phyloP scores from a whole-genome alignment of 1,139 yeast species.

The Kurtzmaniella quercitrusa region DNA sequence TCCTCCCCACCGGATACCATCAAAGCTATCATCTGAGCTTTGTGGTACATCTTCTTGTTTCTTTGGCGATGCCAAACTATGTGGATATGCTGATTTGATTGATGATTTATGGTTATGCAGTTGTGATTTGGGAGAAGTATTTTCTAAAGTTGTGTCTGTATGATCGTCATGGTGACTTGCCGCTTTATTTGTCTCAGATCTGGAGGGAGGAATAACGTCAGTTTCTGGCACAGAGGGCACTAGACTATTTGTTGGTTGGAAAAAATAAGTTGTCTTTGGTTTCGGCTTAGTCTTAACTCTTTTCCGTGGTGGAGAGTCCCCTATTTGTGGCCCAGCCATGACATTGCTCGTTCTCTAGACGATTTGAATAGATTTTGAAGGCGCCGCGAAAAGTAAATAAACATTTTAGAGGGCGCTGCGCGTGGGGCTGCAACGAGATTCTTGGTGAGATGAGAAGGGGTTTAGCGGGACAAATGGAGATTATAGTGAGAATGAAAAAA shows the following conservation, averaged over 20 bases:
- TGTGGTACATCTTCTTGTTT: conserved; percentile 15
- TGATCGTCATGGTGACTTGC: neutral
- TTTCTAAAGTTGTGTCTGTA: neutral
- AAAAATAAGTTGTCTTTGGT: conserved; percentile 32
- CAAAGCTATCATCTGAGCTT: conserved; percentile 46
- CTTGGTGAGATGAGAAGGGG: neutral
- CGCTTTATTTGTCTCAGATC: neutral
- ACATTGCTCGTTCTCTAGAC: conserved; percentile 4
- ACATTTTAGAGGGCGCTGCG: neutral
- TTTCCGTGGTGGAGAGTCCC: conserved; percentile 7
- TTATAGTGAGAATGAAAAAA: neutral
- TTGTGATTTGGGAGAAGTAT: neutral
- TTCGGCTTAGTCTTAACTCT: conserved; percentile 11
- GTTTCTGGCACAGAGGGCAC: conserved; percentile 7
- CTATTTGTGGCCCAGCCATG: conserved; percentile 5
- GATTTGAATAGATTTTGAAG: conserved; percentile 1
- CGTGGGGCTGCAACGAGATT: neutral
- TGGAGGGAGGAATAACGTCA: neutral
- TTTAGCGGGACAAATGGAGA: neutral
- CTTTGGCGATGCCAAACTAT: conserved; percentile 3
- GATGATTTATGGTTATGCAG: neutral
- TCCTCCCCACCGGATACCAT: conserved; percentile 39
- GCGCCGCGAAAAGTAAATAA: neutral
- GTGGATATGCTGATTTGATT: conserved; percentile 2
- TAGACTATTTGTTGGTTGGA: conserved; percentile 32